phyloP scores from a whole-genome alignment of 345 rosid genomes.

The Linum usitatissimum region DNA sequence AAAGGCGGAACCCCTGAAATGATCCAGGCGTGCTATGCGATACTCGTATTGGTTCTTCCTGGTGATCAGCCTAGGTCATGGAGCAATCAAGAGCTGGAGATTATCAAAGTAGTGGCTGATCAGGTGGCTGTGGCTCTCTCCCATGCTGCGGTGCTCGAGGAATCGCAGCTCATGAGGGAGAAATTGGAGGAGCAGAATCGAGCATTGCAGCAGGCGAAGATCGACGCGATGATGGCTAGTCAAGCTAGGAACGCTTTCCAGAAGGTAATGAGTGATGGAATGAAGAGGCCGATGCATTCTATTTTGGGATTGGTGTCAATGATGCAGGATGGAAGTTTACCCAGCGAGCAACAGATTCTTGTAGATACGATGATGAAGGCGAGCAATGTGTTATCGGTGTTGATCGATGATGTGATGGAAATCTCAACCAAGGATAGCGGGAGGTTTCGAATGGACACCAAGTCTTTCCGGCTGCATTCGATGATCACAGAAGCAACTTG shows the following conservation, averaged over 20 bases:
- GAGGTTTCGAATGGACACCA: constrained; percentile 52
- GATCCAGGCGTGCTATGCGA: constrained; percentile 55
- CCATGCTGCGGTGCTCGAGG: constrained; percentile 93
- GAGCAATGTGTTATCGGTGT: constrained; percentile 57
- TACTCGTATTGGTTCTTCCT: constrained; percentile 78
- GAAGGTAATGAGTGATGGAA: constrained; percentile 83
- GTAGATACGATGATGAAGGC: constrained; percentile 75
- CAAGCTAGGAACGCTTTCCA: constrained; percentile 69
- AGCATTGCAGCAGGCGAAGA: constrained; percentile 53
- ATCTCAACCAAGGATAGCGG: constrained; percentile 49
- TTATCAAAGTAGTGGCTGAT: constrained; percentile 87
- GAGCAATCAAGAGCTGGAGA: constrained; percentile 76
- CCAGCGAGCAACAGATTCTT: constrained; percentile 46
- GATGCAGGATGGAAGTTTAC: constrained; percentile 55
- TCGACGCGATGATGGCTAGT: constrained; percentile 79
- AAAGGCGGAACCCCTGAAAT: constrained; percentile 88
- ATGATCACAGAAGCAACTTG: constrained; percentile 68
- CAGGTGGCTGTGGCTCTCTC: constrained; percentile 97
- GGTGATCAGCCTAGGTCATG: constrained; percentile 52
- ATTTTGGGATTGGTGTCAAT: constrained; percentile 68
- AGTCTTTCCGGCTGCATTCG: constrained; percentile 48
- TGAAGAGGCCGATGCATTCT: constrained; percentile 92
- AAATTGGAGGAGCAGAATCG: constrained; percentile 80
- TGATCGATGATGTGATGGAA: constrained; percentile 83
- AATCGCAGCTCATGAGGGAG: constrained; percentile 90